Conservation (phyloP, 148 eudicot species). For the Camellia sinensis region DNA sequence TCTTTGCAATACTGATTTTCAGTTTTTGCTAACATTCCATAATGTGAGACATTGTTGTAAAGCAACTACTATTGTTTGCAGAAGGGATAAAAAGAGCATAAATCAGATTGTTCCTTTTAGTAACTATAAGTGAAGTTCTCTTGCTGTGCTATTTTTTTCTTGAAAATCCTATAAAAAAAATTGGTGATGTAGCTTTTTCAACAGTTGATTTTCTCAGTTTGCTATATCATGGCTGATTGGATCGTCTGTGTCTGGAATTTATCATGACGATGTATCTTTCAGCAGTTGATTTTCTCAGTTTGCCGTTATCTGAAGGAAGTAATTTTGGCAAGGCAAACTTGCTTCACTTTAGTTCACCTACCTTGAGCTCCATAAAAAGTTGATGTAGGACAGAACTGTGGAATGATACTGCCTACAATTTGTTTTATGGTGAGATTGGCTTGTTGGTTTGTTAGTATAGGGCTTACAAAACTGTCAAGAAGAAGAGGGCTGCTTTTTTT, state of each 20-base stretch:
- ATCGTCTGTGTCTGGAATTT: too few species aligned
- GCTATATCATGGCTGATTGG: too few species aligned
- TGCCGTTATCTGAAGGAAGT: too few species aligned
- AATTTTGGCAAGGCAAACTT: too few species aligned
- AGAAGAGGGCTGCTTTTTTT: not conserved
- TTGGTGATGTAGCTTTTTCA: too few species aligned
- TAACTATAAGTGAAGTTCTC: not conserved
- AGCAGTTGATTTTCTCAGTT: too few species aligned
- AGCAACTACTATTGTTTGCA: not conserved
- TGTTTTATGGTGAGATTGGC: not conserved
- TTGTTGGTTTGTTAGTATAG: not conserved
- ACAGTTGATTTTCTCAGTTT: too few species aligned
- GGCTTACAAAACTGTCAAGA: not conserved
- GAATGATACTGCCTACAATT: too few species aligned
- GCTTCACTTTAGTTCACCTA: too few species aligned
- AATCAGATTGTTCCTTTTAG: not conserved
- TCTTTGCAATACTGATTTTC: not conserved
- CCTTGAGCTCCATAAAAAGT: too few species aligned
- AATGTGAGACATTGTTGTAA: not conserved
- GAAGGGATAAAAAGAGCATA: not conserved
- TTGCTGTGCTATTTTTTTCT: not conserved
- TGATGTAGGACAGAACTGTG: too few species aligned
- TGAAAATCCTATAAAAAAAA: not conserved
- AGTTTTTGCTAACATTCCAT: not conserved
- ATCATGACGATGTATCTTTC: too few species aligned